Conservation (phyloP, 1,139 yeast genomes). For the Geotrichum macrosporum region DNA sequence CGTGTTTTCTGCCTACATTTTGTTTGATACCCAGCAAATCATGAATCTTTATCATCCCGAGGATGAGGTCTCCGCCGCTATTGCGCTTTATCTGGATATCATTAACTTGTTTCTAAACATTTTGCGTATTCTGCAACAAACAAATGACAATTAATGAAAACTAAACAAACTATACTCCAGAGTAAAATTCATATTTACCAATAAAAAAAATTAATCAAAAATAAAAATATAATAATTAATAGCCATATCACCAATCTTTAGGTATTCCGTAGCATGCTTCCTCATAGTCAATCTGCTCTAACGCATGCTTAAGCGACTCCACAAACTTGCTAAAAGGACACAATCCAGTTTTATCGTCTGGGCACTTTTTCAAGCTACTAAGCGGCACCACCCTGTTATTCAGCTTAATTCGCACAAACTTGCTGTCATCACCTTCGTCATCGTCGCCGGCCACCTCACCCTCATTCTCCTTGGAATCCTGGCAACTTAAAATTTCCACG, state of each 20-base stretch:
- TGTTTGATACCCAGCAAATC: constrained; percentile 78
- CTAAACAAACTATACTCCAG: too few species aligned
- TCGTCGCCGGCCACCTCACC: constrained; percentile 14
- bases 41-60: constrained; percentile 79
- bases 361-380: constrained; percentile 38
- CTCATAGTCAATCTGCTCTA: constrained; percentile 37
- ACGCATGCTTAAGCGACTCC: constrained; percentile 35
- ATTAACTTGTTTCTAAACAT: constrained; percentile 75
- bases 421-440: constrained; percentile 1
- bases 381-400: constrained; percentile 43
- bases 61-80: constrained; percentile 78
- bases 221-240: neutral
- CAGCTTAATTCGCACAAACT: constrained; percentile 37
- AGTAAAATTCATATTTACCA: neutral
- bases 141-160: constrained; percentile 37
- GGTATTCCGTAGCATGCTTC: constrained; percentile 36
- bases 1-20: constrained; percentile 65
- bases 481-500: constrained; percentile 41
- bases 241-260: neutral
- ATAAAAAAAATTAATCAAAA: neutral
- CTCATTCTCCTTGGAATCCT: neutral
- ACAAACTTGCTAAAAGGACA: constrained; percentile 38
- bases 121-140: constrained; percentile 59
- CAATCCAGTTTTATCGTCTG: constrained; percentile 36
- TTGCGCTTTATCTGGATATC: constrained; percentile 72